Conservation (phyloP, 352 stramenopile species). For the Globisporangium perplexum region DNA sequence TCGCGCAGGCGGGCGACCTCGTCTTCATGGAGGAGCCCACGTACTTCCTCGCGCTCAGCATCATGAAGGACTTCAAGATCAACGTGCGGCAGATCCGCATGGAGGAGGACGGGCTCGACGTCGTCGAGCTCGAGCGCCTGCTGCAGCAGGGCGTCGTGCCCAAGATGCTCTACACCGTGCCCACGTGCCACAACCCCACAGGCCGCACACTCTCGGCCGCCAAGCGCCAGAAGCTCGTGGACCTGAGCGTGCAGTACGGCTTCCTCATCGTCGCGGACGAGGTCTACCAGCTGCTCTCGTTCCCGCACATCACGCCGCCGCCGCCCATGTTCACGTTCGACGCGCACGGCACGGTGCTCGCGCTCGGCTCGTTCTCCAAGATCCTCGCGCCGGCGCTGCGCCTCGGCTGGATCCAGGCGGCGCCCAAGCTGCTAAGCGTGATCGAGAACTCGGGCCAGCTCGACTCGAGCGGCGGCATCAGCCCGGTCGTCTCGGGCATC, state of each 20-base stretch:
- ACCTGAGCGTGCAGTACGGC: conserved; percentile 85
- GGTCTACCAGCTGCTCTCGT: conserved; percentile 95
- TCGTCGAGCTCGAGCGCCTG: conserved; percentile 84
- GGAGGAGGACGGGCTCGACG: conserved; percentile 82
- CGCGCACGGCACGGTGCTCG: conserved; percentile 73
- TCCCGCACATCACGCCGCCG: conserved; percentile 77
- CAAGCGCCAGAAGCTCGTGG: conserved; percentile 85
- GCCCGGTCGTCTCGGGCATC: conserved; percentile 89
- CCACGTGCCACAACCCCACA: conserved; percentile 94
- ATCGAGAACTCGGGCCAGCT: conserved; percentile 87
- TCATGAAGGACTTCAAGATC: conserved; percentile 94
- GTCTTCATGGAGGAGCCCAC: conserved; percentile 93
- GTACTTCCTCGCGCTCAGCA: conserved; percentile 92
- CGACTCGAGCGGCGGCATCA: conserved; percentile 90
- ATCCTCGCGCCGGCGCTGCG: conserved; percentile 91
- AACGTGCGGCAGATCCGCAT: conserved; percentile 88
- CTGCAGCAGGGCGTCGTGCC: conserved; percentile 68
- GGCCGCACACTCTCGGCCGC: conserved; percentile 79
- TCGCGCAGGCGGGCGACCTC: conserved; percentile 83
- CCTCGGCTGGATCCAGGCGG: conserved; percentile 85
- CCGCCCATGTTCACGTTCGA: conserved; percentile 85
- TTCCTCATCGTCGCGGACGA: conserved; percentile 92
- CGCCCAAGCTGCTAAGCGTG: conserved; percentile 59
- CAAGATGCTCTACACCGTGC: conserved; percentile 93
- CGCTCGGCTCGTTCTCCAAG: conserved; percentile 94